A percentile compares a stretch with the other conserved stretches of the same genome.
phyloP scores from a whole-genome alignment of 139 green algal genomes.

The Prasinococcaceae sp. region DNA sequence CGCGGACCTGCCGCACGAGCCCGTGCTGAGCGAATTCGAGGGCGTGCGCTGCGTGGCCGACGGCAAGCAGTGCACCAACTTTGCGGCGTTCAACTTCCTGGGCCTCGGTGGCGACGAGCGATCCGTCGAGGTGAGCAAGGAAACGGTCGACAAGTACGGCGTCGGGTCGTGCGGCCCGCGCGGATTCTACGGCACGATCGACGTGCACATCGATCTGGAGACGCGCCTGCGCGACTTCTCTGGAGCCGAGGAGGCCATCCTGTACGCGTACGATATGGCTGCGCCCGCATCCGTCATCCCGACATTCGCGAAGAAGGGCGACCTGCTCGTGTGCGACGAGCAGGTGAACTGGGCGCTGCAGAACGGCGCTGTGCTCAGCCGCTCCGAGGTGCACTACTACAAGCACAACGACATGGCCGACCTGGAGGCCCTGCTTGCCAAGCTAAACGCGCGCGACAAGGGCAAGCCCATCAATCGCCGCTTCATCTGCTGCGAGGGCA shows the following conservation, averaged over 20 bases:
- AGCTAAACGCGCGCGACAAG: conserved; percentile 2
- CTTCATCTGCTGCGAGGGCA: conserved; percentile 87
- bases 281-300: conserved; percentile 79
- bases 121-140: conserved; percentile 23
- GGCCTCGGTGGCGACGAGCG: conserved; percentile 38
- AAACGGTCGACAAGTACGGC: conserved; percentile 78
- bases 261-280: conserved; percentile 89
- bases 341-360: conserved; percentile 63
- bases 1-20: not conserved
- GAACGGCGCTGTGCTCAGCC: conserved; percentile 39
- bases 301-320: conserved; percentile 73
- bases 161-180: conserved; percentile 87
- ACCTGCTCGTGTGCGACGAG: conserved; percentile 64
- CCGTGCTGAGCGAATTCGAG: not conserved
- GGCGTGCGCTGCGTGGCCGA: not conserved
- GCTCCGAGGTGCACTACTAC: conserved; percentile 61
- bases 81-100: conserved; percentile 73
- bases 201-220: conserved; percentile 62
- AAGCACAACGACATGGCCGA: conserved; percentile 88
- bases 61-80: conserved; percentile 46
- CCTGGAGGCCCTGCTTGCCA: conserved; percentile 55
- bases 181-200: conserved; percentile 97
- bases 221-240: conserved; percentile 60
- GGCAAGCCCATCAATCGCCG: conserved; percentile 46
- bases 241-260: conserved; percentile 63